A percentile compares a stretch with the other conserved stretches of the same genome.
phyloP scores from a whole-genome alignment of 2,329 filamentous ascomycete species.

The Clonostachys rosea region DNA sequence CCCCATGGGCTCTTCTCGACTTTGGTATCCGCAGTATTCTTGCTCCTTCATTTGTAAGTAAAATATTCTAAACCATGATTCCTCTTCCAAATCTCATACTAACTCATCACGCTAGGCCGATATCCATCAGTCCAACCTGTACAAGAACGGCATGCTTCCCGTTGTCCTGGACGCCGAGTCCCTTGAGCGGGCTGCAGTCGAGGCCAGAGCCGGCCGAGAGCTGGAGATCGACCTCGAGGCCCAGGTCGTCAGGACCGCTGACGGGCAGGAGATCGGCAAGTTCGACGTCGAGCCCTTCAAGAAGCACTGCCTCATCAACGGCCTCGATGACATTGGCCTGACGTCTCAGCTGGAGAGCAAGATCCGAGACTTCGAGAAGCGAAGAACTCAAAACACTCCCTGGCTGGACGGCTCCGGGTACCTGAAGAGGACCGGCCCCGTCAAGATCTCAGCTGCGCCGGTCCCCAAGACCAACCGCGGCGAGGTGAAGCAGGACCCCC shows the following conservation, averaged over 20 bases:
- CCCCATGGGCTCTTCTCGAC: constrained; percentile 93
- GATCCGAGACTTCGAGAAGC: constrained; percentile 77
- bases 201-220: constrained; percentile 76
- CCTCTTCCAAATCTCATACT: background rate
- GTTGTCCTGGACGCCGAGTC: constrained; percentile 66
- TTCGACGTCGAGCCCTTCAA: constrained; percentile 93
- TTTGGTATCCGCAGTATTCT: constrained; percentile 95
- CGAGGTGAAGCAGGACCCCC: constrained; percentile 75
- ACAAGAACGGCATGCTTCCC: constrained; percentile 99
- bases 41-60: constrained; percentile 61
- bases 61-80: background rate
- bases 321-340: constrained; percentile 90
- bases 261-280: constrained; percentile 66
- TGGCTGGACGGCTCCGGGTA: constrained; percentile 90
- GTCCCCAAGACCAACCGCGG: constrained; percentile 88
- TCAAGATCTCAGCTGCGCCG: constrained; percentile 56
- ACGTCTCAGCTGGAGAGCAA: constrained; percentile 91
- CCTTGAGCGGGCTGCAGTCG: constrained; percentile 67
- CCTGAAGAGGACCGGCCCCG: constrained; percentile 55
- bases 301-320: constrained; percentile 91
- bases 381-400: constrained; percentile 72
- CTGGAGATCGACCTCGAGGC: constrained; percentile 85
- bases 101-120: constrained; percentile 13
- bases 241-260: constrained; percentile 73
- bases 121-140: constrained; percentile 99